Evolutionary conservation across 495 filamentous ascomycete species (phyloP).

Genomic region (Trichoderma virens): DNA sequence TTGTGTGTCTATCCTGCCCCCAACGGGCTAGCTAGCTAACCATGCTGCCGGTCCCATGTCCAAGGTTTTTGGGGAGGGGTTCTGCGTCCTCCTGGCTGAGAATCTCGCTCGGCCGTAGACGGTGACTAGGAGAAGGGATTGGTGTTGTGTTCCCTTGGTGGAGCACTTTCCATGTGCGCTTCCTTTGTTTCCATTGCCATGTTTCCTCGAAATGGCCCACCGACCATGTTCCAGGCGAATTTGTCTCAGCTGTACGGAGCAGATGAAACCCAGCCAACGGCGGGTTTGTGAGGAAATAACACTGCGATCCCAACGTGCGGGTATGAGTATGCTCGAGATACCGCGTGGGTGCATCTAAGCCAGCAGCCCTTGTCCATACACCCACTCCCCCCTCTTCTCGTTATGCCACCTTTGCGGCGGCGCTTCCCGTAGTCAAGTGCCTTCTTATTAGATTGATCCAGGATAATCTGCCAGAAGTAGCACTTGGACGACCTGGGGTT

Average conservation of each 20-base stretch:
- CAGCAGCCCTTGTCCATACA: not conserved
- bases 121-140: not conserved
- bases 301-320: not conserved
- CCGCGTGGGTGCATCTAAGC: not conserved
- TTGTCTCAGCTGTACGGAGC: constrained; percentile 10
- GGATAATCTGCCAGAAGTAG: constrained; percentile 1
- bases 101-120: constrained; percentile 6
- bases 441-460: constrained; percentile 3
- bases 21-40: constrained; percentile 1
- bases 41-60: constrained; percentile 4
- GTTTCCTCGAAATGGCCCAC: constrained; percentile 4
- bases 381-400: not conserved
- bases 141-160: constrained; percentile 1
- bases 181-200: constrained; percentile 1
- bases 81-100: not conserved
- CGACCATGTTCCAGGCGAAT: not conserved
- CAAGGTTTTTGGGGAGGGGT: not conserved
- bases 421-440: not conserved
- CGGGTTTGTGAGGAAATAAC: not conserved
- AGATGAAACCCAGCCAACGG: constrained; percentile 12
- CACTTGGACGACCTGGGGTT: not conserved
- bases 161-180: not conserved
- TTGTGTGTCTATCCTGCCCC: not conserved
- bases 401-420: constrained; percentile 5
- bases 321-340: not conserved